Base-by-base conservation (phyloP, 2,329 filamentous ascomycete species). In the Penicillium aurantiogriseum region DNA sequence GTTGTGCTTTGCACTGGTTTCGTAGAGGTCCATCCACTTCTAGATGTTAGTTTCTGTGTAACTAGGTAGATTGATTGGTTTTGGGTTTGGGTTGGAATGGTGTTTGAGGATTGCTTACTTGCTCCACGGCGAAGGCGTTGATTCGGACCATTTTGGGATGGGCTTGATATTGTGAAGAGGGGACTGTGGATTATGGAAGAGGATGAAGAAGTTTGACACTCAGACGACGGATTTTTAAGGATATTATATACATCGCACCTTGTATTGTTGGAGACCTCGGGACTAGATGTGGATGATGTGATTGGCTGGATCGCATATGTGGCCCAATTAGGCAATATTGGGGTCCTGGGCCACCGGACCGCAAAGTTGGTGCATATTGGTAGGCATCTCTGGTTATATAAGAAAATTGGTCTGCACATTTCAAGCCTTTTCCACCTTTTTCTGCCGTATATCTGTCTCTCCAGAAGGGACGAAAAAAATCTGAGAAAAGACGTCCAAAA, bases 1-100 rank as follows among this genome's bases (percentile, higher is more conserved):
- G 72, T 95, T 92, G 71, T 82, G 81, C 60, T 81, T 81, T 63
- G 78, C 79, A 45, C 74, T 74, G 1, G 74, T 78, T 61, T 83
- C 81, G 63, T 83, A 76, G 33, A 75, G 70, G 68, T 84, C 81
- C 81, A 84, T 83, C 82, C 82, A 85, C 81, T 85, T 59, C 36
- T 13, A 1, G 9, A 27, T 13, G 36, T 64, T 49, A 63, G 56
- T 39, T 17, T 38, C 10, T 29, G 3, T 21, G 13, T 27, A 21
- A 25, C 11, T 11, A 19, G 15, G 47, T 39, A 19, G 23, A 13
- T 21, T 21, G 21, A 13, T 29, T n/a, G 21, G 27, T 19, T 42
- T 21, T 0, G 19, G 5, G 11, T 3, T 15, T 15, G 39, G 17
- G 6, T 2, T 15, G 8, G 15, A 5, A 27, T 21, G 27, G 5